Base-by-base conservation (phyloP, 2,329 filamentous ascomycete species). In the Cytospora chrysosperma region DNA sequence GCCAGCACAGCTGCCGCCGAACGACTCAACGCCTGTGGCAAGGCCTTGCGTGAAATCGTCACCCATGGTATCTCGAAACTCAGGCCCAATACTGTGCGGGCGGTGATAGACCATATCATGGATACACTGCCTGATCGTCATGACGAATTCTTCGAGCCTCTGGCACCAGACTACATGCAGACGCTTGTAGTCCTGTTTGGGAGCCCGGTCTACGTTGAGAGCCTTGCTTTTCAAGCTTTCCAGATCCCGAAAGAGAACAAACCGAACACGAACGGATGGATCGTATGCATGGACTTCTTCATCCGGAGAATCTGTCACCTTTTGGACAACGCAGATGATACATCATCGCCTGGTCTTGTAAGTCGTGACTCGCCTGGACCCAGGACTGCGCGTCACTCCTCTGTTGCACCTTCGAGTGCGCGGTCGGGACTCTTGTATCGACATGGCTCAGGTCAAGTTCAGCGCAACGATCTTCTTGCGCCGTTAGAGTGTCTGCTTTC, bases 161-260 rank as follows among this genome's bases (percentile, higher is more conserved):
- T 99, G 6, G 78, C 88, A 27, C 82, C 87, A 56, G 87, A 95
- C 71, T 96, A 97, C 73, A 82, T 91, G 68, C 96, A 91, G 77
- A 85, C 88, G 24, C 78, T 99, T 68, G 80, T 84, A 5, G 81
- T 84, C 30, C 76, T 97, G 3, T 82, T 98, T 21, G 85, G 87
- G 50, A 85, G 90, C 70, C 85, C 87, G 53, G 84, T 91, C 21
- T 92, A 96, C 73, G 87, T 90, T 30, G 96, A 98, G 75, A 88
- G 93, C 70, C 80, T 98, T 15, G 83, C 86, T 13, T 76, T 80
- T 27, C 75, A 79, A 6, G 43, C 24, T 4, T 47, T 47, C 19
- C 74, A 77, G 3, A 79, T 79, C 1, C 43, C 43, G 24, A 81
- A 85, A 17, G 61, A 28, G 15, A 26, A 77, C 3, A 79, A 79